Base-by-base conservation (phyloP, 208 protist genomes). In the Herpetomonas samuelpessoai region DNA sequence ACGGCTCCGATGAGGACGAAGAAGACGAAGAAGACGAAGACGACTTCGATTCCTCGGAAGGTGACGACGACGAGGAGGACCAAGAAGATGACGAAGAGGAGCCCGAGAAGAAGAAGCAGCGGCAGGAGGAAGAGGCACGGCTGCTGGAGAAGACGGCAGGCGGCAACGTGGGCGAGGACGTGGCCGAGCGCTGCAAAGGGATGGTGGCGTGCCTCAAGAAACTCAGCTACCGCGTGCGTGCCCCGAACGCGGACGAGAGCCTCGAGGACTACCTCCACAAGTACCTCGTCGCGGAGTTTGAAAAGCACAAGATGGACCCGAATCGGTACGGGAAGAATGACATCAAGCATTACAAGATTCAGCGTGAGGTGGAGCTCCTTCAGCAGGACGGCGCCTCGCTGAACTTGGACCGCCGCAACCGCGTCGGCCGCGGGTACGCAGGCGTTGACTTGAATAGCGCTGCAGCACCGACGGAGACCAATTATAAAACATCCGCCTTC, bases 201-300 rank as follows among this genome's bases (percentile, higher is more conserved):
- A 95, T 95, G 88, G 68, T 61, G 26, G 70, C 74, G 22, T 91
- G 78, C 62, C 74, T 92, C 51, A 72, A 72, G 14, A 88, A 84
- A 58, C 68, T 92, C 10, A 50, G 64, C 55, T 85, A 90, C 63
- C 81, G 76, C 30, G 63, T 82, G 19, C 74, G 88, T 2, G 55
- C 55, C n/a, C 80, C 69, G 6, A 67, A 52, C 31, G 70, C 71
- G 7, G 62, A 59, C 19, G 88, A 95, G 66, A 70, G 62, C 24
- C 55, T 79, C 3, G 74, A 88, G 47, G 54, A 73, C 14, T 95
- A 95, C 69, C 62, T 91, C 39, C 27, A 79, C 18, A 51, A 71
- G 46, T 83, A 81, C 41, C 60, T 95, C 3, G 54, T 81, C n/a
- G 71, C 59, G 6, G 72, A 88, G 59, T 95, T 95, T 44, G 25